These are phyloP conservation scores for Suhomyces anneliseae DNA, from an alignment of 1,139 yeast genomes.

Conservation along the genomic window DNA sequence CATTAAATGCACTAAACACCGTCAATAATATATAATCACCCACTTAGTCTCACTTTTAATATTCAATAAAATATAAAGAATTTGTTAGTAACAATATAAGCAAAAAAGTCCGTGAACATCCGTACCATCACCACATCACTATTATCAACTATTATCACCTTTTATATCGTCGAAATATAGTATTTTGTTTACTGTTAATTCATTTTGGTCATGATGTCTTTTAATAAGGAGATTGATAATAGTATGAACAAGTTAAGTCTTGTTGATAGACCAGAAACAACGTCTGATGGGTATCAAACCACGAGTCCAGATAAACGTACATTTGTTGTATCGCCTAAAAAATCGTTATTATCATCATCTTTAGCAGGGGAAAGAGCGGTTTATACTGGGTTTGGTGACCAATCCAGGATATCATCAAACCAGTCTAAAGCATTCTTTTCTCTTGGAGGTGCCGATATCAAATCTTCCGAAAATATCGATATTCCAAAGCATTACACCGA, in stretches of 20 bases:
- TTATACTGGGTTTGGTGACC: not conserved
- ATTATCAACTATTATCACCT: too few species aligned
- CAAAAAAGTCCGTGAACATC: too few species aligned
- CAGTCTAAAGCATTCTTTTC: conserved; percentile 8
- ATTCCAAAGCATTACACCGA: conserved; percentile 17
- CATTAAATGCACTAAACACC: not conserved
- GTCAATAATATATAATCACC: not conserved
- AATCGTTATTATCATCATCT: conserved; percentile 29
- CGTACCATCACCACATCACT: not conserved
- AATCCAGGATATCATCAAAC: not conserved
- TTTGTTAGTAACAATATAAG: too few species aligned
- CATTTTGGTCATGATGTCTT: conserved; percentile 9
- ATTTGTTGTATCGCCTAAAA: conserved; percentile 14
- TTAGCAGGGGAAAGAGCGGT: conserved; percentile 23
- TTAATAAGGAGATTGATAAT: conserved; percentile 9
- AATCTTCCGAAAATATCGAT: conserved; percentile 3
- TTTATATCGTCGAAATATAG: too few species aligned
- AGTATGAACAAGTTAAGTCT: conserved; percentile 9
- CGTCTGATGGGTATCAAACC: not conserved
- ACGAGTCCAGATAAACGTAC: conserved; percentile 1
- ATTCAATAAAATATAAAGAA: too few species aligned
- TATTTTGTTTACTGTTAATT: not conserved
- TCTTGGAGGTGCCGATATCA: conserved; percentile 4
- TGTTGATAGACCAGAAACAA: conserved; percentile 4
- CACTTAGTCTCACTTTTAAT: not conserved